phyloP scores from a whole-genome alignment of 2,329 filamentous ascomycete genomes.

The Rachicladosporium sp. region DNA sequence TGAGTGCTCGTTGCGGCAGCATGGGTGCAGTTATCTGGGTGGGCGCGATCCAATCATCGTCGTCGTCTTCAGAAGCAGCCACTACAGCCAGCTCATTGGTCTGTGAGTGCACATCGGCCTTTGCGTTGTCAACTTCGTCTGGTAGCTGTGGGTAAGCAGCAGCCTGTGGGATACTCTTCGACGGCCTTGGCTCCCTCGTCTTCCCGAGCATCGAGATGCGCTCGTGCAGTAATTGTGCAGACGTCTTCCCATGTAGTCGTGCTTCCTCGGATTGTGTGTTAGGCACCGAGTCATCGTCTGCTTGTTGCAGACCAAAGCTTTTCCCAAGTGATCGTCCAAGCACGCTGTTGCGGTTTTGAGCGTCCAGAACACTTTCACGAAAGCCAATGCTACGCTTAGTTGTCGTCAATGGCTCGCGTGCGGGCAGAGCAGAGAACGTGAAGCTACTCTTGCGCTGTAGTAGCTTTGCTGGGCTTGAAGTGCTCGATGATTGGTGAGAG shows the following conservation, averaged over 20 bases:
- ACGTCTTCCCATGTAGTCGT: constrained; percentile 56
- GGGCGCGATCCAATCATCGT: constrained; percentile 49
- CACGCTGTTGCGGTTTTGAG: constrained; percentile 49
- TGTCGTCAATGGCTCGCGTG: constrained; percentile 69
- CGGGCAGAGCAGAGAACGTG: constrained; percentile 84
- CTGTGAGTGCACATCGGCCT: too few relatives aligned
- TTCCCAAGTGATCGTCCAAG: constrained; percentile 59
- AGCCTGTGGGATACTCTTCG: constrained; percentile 26
- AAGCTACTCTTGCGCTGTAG: constrained; percentile 86
- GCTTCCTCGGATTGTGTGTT: constrained; percentile 30
- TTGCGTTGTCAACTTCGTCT: not conserved
- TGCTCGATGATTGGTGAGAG: constrained; percentile 45
- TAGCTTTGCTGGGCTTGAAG: constrained; percentile 62
- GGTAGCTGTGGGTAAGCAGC: constrained; percentile 29
- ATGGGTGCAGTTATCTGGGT: constrained; percentile 13
- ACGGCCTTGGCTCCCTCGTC: constrained; percentile 34
- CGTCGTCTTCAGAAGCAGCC: constrained; percentile 29
- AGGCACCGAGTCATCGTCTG: constrained; percentile 42
- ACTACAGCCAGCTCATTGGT: not conserved
- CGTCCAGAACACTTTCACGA: constrained; percentile 65
- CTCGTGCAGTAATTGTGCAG: constrained; percentile 86
- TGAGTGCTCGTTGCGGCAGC: constrained; percentile 1
- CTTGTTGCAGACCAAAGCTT: constrained; percentile 46
- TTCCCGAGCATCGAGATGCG: constrained; percentile 68
- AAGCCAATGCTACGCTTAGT: constrained; percentile 66